Percentiles rank a stretch among this genome's conserved stretches.
Evolutionary conservation across 768 basidiomycete species (phyloP).

Genomic region (Tricholoma hemisulphureum): DNA sequence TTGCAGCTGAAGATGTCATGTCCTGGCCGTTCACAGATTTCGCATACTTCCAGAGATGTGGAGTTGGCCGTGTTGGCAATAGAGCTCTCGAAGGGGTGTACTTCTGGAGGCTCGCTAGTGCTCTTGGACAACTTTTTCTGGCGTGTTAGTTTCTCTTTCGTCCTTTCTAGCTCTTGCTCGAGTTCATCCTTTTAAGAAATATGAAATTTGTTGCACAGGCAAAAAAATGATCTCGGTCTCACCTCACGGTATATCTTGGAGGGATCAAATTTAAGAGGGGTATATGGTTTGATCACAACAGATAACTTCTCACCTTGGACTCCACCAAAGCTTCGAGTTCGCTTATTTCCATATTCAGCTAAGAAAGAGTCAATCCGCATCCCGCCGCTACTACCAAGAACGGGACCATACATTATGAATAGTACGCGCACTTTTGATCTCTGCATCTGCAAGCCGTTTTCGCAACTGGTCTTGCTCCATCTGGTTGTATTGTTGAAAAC

Average conservation of each 20-base stretch:
- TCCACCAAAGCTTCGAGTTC: conserved; percentile 94
- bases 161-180: conserved; percentile 76
- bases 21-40: conserved; percentile 81
- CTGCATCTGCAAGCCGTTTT: conserved; percentile 64
- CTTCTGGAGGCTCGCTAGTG: conserved; percentile 36
- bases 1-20: conserved; percentile 88
- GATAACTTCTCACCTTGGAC: conserved; percentile 61
- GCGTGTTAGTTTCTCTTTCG: conserved; percentile 68
- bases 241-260: conserved; percentile 84
- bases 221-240: conserved; percentile 8
- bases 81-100: conserved; percentile 7
- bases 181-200: conserved; percentile 65
- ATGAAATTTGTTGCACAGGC: neutral
- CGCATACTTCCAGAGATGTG: conserved; percentile 56
- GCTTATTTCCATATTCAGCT: conserved; percentile 90
- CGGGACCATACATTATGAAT: conserved; percentile 63
- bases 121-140: conserved; percentile 61
- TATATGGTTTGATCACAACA: neutral
- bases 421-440: conserved; percentile 71
- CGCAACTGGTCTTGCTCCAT: conserved; percentile 66
- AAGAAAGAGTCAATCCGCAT: neutral
- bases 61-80: conserved; percentile 19
- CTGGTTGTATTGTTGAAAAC: conserved; percentile 31
- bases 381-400: neutral
- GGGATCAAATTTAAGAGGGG: neutral